A percentile compares a stretch with the other conserved stretches of the same genome.
These are phyloP conservation scores for Simplicillium sp. DNA, from an alignment of 2,329 filamentous ascomycete species.

Conservation along the genomic window DNA sequence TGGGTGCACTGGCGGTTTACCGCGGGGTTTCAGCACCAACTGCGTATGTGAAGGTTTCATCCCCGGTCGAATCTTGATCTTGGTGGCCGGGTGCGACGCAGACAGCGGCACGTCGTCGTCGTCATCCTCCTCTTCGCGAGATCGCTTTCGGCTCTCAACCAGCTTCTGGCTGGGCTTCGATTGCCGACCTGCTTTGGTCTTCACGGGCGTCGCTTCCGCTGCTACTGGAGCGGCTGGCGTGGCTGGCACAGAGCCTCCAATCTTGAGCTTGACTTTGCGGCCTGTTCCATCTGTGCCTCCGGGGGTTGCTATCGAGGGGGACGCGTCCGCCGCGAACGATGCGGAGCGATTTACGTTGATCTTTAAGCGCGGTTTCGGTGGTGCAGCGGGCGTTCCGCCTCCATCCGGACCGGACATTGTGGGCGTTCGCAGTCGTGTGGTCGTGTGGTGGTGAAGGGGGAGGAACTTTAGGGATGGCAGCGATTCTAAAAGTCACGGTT, in stretches of 20 bases:
- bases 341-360: constrained; percentile 26
- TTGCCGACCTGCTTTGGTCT: constrained; percentile 51
- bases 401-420: constrained; percentile 18
- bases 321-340: constrained; percentile 21
- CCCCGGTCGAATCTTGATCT: constrained; percentile 39
- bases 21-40: constrained; percentile 50
- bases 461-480: too few relatives aligned
- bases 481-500: too few relatives aligned
- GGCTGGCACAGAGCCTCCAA: constrained; percentile 26
- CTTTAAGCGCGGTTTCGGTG: constrained; percentile 27
- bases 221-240: constrained; percentile 19
- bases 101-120: constrained; percentile 30
- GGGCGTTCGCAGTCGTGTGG: background rate
- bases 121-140: constrained; percentile 44
- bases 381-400: constrained; percentile 10
- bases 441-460: background rate
- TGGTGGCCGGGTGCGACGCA: constrained; percentile 29
- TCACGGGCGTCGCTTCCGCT: constrained; percentile 21
- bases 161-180: constrained; percentile 50
- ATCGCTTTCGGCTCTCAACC: constrained; percentile 50
- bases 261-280: constrained; percentile 32
- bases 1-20: constrained; percentile 58
- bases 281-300: too few relatives aligned
- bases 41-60: constrained; percentile 27
- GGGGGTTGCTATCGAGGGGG: constrained; percentile 3